A percentile compares a stretch with the other conserved stretches of the same genome.
phyloP scores from a whole-genome alignment of 768 basidiomycete species.

The Boletus sensibilis region DNA sequence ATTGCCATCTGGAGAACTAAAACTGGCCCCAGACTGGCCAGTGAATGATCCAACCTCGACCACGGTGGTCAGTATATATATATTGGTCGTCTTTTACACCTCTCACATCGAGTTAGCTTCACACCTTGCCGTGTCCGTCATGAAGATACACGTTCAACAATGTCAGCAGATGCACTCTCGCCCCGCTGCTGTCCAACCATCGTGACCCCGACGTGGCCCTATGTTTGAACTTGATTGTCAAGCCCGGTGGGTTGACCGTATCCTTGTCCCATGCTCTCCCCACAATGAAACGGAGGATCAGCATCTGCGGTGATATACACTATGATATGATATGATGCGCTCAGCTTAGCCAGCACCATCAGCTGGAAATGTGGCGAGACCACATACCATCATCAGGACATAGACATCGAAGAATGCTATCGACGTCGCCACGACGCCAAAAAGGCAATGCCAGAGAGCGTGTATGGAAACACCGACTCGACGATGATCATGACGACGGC shows the following conservation, averaged over 20 bases:
- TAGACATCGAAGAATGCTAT: constrained; percentile 11
- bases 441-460: constrained; percentile 25
- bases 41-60: neutral
- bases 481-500: constrained; percentile 11
- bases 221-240: constrained; percentile 13
- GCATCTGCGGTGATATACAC: constrained; percentile 30
- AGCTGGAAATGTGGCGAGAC: neutral
- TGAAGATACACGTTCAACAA: neutral
- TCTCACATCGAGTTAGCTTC: neutral
- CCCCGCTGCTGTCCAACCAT: neutral
- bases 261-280: constrained; percentile 16
- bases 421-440: constrained; percentile 17
- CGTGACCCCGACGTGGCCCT: neutral
- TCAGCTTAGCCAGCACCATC: neutral
- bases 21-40: neutral
- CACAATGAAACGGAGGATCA: constrained; percentile 25
- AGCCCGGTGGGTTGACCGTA: neutral
- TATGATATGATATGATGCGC: neutral
- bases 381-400: constrained; percentile 22
- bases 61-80: neutral
- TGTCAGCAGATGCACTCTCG: neutral
- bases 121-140: neutral
- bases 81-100: neutral
- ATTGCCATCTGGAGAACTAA: no score
- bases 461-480: constrained; percentile 28